Evolutionary conservation across 2,329 filamentous ascomycete genomes (phyloP), one percentile per base, ranked within the genome.

Genomic region (Aspergillus japonicus): DNA sequence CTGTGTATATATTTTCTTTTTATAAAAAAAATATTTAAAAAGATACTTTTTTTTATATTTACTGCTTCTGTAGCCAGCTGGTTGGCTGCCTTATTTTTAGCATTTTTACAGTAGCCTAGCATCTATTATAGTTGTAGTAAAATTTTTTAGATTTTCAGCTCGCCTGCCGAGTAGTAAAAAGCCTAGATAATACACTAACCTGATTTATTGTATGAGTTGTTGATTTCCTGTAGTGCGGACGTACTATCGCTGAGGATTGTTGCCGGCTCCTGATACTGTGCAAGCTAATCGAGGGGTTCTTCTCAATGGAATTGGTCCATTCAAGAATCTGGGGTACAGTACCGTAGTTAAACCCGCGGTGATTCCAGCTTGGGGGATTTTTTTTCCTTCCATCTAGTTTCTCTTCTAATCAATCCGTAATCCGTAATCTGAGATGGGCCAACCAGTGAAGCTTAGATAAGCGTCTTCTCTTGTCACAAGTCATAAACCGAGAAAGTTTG

Each of bases 111-210:
- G 39, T 61, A 50, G 3, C 54, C 59, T 29, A 47, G 59, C 11
- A 57, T 42, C 59, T 47, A 67, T 49, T 65, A 47, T 14, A 67
- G 57, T 14, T 54, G 58, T 6, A 67, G 59, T 21, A 19, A 21
- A n/a, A 62, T 59, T 7, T 56, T 56, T n/a, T 31, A 10, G 24
- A 47, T 19, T 42, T 61, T 33, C 6, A 61, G 55, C 24, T 66
- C 58, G 3, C 47, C 50, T 14, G 61, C 67, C 44, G 63, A 57
- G 23, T 64, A 50, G 7, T 47, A 44, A 31, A 68, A 66, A 5
- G 66, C 59, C 12, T 68, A 51, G 23, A 67, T 55, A 50, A 69
- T 69, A 3, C 49, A 49, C 51, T 68, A 56, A n/a, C 64, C 62
- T 0, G 56, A 67, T 26, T 62, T 64, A 33, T 69, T 68, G 12